phyloP scores from a whole-genome alignment of 2,329 filamentous ascomycete genomes.

The Rasamsonia emersonii region DNA sequence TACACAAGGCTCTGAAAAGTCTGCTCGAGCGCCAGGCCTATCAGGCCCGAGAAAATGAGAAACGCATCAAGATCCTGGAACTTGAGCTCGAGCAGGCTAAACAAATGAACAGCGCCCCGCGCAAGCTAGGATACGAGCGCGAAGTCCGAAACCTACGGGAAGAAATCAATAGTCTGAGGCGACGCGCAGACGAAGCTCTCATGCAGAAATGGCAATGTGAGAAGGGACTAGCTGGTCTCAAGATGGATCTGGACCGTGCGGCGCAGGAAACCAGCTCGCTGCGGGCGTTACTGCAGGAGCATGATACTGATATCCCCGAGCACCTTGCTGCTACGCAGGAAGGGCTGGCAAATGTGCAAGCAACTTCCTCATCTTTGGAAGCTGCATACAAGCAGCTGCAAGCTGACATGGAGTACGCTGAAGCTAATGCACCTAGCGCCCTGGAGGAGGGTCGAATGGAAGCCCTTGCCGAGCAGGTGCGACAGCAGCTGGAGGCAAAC shows the following conservation, averaged over 20 bases:
- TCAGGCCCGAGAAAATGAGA: constrained; percentile 74
- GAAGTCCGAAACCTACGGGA: constrained; percentile 72
- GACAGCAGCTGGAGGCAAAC: constrained; percentile 72
- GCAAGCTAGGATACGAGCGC: constrained; percentile 69
- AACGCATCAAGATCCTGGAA: constrained; percentile 69
- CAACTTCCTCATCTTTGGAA: constrained; percentile 63
- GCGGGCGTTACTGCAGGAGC: constrained; percentile 66
- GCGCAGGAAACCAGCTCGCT: constrained; percentile 88
- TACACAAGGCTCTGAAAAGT: constrained; percentile 78
- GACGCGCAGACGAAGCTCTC: constrained; percentile 83
- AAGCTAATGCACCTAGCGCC: constrained; percentile 64
- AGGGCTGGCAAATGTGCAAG: constrained; percentile 39
- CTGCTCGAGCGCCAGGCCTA: constrained; percentile 77
- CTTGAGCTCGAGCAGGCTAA: constrained; percentile 67
- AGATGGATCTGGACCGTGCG: constrained; percentile 93
- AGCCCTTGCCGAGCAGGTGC: constrained; percentile 68
- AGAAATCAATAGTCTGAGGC: constrained; percentile 76
- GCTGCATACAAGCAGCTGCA: constrained; percentile 68
- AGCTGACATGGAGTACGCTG: constrained; percentile 54
- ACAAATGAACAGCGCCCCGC: constrained; percentile 51
- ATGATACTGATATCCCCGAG: constrained; percentile 68
- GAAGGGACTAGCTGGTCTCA: constrained; percentile 76
- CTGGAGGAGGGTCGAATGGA: constrained; percentile 68
- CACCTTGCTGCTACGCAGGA: constrained; percentile 41
- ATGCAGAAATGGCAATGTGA: constrained; percentile 96